These are phyloP conservation scores for Lactifluus pinguis DNA, from an alignment of 768 basidiomycete genomes.

Conservation along the genomic window DNA sequence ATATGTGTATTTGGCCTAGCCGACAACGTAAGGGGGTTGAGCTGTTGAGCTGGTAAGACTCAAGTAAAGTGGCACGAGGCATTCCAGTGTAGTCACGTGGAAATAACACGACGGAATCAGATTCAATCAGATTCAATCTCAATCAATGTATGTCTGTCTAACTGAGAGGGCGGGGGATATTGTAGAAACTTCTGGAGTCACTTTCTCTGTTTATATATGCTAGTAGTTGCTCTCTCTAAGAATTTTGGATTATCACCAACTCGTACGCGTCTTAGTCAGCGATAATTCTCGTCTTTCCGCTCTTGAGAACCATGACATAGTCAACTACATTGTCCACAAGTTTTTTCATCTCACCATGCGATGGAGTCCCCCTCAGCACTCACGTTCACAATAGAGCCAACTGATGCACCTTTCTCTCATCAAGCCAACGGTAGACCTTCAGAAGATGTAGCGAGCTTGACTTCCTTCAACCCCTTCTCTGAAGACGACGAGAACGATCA, in stretches of 20 bases:
- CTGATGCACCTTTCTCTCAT: conserved; percentile 43
- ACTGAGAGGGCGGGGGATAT: background rate
- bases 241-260: background rate
- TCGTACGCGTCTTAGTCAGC: conserved; percentile 2
- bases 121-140: background rate
- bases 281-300: background rate
- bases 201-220: too few relatives aligned
- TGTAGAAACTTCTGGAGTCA: too few relatives aligned
- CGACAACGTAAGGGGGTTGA: background rate
- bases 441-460: conserved; percentile 63
- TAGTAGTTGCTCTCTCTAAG: background rate
- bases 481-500: conserved; percentile 89
- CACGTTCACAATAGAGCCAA: conserved; percentile 27
- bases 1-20: background rate
- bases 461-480: conserved; percentile 87
- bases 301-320: background rate
- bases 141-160: background rate
- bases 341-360: background rate
- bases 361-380: conserved; percentile 11
- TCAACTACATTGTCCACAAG: background rate
- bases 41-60: too few relatives aligned
- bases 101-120: background rate
- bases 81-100: background rate
- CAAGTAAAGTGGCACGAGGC: too few relatives aligned
- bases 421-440: conserved; percentile 48